phyloP scores from a whole-genome alignment of 768 basidiomycete genomes.

The Tylopilus balloui region DNA sequence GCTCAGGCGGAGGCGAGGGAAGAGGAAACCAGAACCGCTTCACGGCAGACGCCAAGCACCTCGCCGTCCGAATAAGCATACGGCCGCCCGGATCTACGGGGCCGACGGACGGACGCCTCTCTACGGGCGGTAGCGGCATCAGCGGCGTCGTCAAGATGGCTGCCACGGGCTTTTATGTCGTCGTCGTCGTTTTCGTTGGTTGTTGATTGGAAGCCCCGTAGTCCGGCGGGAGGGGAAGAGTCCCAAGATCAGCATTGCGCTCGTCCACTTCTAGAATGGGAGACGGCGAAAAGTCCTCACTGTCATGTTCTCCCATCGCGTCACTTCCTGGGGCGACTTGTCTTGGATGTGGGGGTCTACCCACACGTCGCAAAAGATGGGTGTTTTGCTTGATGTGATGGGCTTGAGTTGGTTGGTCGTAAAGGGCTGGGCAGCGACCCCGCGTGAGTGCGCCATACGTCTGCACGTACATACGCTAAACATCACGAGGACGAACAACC shows the following conservation, averaged over 20 bases:
- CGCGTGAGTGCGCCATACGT: slow-evolving; percentile 26
- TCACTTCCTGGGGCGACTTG: slow-evolving; percentile 2
- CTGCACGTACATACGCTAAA: slow-evolving; percentile 46
- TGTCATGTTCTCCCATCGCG: slow-evolving; percentile 39
- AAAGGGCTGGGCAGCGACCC: slow-evolving; percentile 3
- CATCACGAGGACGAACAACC: slow-evolving; percentile 49
- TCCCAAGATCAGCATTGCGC: slow-evolving; percentile 1
- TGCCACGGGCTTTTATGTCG: slow-evolving; percentile 29
- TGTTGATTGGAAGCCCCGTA: no score
- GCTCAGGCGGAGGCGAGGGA: not conserved
- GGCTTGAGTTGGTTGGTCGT: not conserved
- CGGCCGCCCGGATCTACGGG: not conserved
- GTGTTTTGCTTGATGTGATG: slow-evolving; percentile 26
- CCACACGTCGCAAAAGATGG: slow-evolving; percentile 46
- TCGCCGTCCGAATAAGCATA: not conserved
- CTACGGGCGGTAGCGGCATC: not conserved
- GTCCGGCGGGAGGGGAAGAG: no score
- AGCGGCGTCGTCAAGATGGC: slow-evolving; percentile 6
- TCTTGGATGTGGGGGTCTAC: not conserved
- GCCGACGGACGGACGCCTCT: not conserved
- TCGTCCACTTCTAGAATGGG: not conserved
- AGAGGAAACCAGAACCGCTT: slow-evolving; percentile 1
- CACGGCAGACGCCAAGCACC: not conserved
- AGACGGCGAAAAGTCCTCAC: slow-evolving; percentile 27
- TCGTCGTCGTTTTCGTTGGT: no score